These are phyloP conservation scores for Pythium guiyangense DNA, from an alignment of 352 stramenopile species.

Conservation along the genomic window DNA sequence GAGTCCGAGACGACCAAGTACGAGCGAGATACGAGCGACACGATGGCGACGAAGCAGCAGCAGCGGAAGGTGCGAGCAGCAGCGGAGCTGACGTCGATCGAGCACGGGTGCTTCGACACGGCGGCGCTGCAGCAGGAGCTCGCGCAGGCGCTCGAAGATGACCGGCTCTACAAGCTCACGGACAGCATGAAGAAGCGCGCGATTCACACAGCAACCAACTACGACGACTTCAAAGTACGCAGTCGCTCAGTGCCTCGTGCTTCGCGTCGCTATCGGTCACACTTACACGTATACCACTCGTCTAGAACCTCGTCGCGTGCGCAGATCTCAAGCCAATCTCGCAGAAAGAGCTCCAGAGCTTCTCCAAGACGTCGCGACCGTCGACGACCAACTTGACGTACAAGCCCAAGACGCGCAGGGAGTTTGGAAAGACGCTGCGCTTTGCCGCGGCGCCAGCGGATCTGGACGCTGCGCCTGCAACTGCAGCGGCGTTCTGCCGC, in stretches of 20 bases:
- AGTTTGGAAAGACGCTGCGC: constrained; percentile 17
- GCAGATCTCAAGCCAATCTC: constrained; percentile 79
- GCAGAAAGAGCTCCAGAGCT: constrained; percentile 60
- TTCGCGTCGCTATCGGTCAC: not conserved
- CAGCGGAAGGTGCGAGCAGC: not conserved
- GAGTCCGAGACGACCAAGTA: no score
- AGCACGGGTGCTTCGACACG: constrained; percentile 75
- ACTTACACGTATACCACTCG: not conserved
- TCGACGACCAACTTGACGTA: constrained; percentile 78
- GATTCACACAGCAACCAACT: constrained; percentile 78
- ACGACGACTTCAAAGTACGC: constrained; percentile 82
- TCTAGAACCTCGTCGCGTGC: constrained; percentile 79
- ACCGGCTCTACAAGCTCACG: constrained; percentile 80
- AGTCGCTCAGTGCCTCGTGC: no score
- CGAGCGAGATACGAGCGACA: not conserved
- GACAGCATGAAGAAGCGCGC: constrained; percentile 87
- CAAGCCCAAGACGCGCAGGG: constrained; percentile 33
- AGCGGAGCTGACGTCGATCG: constrained; percentile 63
- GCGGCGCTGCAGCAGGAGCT: constrained; percentile 69
- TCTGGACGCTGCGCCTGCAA: constrained; percentile 29
- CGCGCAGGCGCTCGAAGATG: constrained; percentile 64
- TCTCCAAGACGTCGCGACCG: constrained; percentile 38
- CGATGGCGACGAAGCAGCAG: constrained; percentile 24
- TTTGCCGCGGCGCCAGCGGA: constrained; percentile 19
- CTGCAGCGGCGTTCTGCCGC: constrained; percentile 56